A percentile compares a stretch with the other conserved stretches of the same genome.
Evolutionary conservation across 1,284 basidiomycete species (phyloP).

Genomic region (Polyporus tsugae): DNA sequence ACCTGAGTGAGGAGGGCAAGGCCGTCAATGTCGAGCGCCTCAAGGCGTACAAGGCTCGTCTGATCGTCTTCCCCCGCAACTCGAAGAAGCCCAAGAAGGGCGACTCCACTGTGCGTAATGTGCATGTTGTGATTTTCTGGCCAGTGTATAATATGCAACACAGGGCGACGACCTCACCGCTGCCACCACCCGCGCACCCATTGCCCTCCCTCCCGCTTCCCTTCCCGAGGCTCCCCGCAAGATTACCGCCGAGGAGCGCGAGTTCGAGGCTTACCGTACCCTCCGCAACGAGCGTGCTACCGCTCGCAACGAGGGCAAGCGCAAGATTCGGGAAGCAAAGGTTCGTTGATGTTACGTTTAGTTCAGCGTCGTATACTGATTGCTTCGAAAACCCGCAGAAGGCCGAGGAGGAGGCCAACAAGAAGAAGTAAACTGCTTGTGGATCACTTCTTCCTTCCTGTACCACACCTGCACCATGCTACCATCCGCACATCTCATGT

Average conservation of each 20-base stretch:
- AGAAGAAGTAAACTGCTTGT: conserved; percentile 81
- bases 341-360: conserved; percentile 50
- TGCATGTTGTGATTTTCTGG: conserved; percentile 3
- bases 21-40: conserved; percentile 95
- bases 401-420: conserved; percentile 91
- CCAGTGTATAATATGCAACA: conserved; percentile 15
- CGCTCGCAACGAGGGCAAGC: conserved; percentile 87
- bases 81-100: conserved; percentile 95
- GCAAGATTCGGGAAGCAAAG: conserved; percentile 85
- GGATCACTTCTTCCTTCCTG: conserved; percentile 39
- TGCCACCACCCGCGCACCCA: conserved; percentile 75
- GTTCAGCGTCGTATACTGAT: conserved; percentile 26
- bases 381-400: conserved; percentile 57
- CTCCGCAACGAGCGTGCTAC: conserved; percentile 90
- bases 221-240: conserved; percentile 89
- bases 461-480: conserved; percentile 45
- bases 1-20: conserved; percentile 98
- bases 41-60: conserved; percentile 89
- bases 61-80: conserved; percentile 97
- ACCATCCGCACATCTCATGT: conserved; percentile 39
- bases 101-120: conserved; percentile 81
- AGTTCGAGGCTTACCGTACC: conserved; percentile 88
- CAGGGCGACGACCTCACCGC: conserved; percentile 89
- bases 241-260: conserved; percentile 93
- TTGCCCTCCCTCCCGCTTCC: conserved; percentile 78